Base-by-base conservation (phyloP, 345 rosid genomes). In the Eucalyptus coolabah region DNA sequence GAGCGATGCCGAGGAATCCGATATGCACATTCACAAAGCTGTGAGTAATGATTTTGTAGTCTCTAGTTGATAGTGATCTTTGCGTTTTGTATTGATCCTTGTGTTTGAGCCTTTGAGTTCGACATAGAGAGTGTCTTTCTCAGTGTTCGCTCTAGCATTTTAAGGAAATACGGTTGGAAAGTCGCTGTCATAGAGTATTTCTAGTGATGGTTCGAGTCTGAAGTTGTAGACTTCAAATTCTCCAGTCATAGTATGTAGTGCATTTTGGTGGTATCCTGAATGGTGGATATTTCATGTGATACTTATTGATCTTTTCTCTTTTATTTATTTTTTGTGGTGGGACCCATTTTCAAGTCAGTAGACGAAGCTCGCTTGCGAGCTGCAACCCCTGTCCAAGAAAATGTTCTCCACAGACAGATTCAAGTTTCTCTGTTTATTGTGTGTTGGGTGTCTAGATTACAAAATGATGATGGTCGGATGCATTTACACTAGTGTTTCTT, bases 1-100 rank as follows among this genome's bases (percentile, higher is more conserved):
- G 51, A 92, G 96, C 89, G 98, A 97, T 82, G 98, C 99, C 13
- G 89, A 95, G 81, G 99, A 96, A 92, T 95, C 98, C 34, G 99
- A 98, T 91, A 95, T 97, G 99, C 96, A 91, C 89, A 95, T 98
- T 83, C 99, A 97, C 87, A 98, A 95, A 95, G 96, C 99, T 89
- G 98, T 98, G 92, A 91, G 97, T 93, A 90, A 40, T 40, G 15
- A 40, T 21, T 77, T 7, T 40, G 87, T 50, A 11, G 12, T 85
- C n/a, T 24, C 45, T 88, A 26, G 15, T 37, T 49, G 53, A 40
- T 77, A 21, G 85, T 23, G 32, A 63, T 63, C 16, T 63, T 13
- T 4, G 3, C 69, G 17, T 63, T 30, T 63, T 21, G 28, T 37
- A 65, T n/a, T 65, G 77, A n/a, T 15, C 77, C 40, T 7, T 65